phyloP scores from a whole-genome alignment of 768 basidiomycete species.

The Tylopilus sp. region DNA sequence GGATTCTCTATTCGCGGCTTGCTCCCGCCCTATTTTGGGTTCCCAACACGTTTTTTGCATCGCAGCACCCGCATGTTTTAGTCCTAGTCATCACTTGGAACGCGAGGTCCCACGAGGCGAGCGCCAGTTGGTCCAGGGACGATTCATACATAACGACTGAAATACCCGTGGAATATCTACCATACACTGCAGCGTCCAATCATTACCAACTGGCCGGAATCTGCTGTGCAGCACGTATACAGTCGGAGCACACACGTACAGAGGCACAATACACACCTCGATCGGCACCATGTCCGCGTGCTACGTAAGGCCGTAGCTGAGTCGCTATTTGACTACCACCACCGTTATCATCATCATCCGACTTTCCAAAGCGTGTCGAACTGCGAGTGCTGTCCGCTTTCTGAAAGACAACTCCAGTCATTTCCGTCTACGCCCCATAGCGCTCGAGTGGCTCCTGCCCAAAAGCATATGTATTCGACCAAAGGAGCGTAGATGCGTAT shows the following conservation, averaged over 20 bases:
- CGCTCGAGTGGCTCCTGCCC: slow-evolving; percentile 27
- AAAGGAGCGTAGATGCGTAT: slow-evolving; percentile 36
- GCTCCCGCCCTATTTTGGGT: slow-evolving; percentile 25
- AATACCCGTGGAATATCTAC: slow-evolving; percentile 24
- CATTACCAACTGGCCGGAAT: slow-evolving; percentile 19
- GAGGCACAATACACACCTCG: slow-evolving; percentile 22
- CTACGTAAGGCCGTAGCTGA: slow-evolving; percentile 26
- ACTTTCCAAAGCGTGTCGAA: slow-evolving; percentile 30
- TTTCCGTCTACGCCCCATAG: slow-evolving; percentile 35
- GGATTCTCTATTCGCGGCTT: slow-evolving; percentile 15
- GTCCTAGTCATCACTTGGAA: slow-evolving; percentile 15
- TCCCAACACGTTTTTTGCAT: slow-evolving; percentile 32
- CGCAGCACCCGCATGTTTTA: slow-evolving; percentile 31
- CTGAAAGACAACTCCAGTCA: slow-evolving; percentile 31
- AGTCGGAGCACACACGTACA: slow-evolving; percentile 22
- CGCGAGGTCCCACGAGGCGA: slow-evolving; percentile 29
- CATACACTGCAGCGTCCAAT: slow-evolving; percentile 21
- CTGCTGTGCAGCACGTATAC: slow-evolving; percentile 17
- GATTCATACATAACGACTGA: slow-evolving; percentile 30
- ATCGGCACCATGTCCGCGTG: slow-evolving; percentile 15
- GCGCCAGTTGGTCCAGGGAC: slow-evolving; percentile 22
- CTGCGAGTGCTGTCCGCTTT: slow-evolving; percentile 25
- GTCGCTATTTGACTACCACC: slow-evolving; percentile 10
- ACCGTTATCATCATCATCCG: slow-evolving; percentile 8
- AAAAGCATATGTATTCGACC: slow-evolving; percentile 34